Evolutionary conservation across 805 yeast genomes (phyloP).

Genomic region (Candida ponderosae): DNA sequence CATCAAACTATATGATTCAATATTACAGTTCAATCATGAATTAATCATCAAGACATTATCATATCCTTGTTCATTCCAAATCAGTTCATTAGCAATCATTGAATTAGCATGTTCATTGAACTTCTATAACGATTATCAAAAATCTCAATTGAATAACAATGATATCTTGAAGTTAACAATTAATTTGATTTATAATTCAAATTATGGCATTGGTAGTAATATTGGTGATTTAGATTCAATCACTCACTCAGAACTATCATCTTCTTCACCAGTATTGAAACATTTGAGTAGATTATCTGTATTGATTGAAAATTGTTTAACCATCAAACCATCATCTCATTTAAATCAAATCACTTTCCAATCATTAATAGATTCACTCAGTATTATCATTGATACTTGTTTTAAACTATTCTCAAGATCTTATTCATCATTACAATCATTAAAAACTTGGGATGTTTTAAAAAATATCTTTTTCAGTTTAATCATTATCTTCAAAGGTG

Average conservation of each 20-base stretch:
- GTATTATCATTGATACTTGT: too few relatives aligned
- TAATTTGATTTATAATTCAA: constrained; percentile 15
- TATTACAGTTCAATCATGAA: constrained; percentile 22
- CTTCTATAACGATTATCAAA: constrained; percentile 10
- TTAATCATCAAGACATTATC: constrained; percentile 10
- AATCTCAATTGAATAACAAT: constrained; percentile 12
- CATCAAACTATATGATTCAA: constrained; percentile 25
- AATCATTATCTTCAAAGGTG: constrained; percentile 43
- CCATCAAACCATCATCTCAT: background rate
- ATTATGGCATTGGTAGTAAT: constrained; percentile 10
- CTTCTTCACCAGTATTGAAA: constrained; percentile 32
- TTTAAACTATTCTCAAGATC: too few relatives aligned
- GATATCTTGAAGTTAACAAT: constrained; percentile 9
- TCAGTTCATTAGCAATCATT: constrained; percentile 9
- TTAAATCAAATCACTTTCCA: background rate
- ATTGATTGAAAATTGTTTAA: constrained; percentile 30
- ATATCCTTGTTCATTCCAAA: constrained; percentile 15
- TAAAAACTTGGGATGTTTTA: constrained; percentile 27
- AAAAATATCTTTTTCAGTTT: constrained; percentile 38
- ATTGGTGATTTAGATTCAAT: constrained; percentile 1
- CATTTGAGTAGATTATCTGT: constrained; percentile 42
- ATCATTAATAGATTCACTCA: background rate
- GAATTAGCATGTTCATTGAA: constrained; percentile 14
- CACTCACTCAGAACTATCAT: background rate
- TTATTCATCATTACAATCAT: background rate